Evolutionary conservation across 2,329 filamentous ascomycete genomes (phyloP).

Genomic region (Alternaria ventricosa): DNA sequence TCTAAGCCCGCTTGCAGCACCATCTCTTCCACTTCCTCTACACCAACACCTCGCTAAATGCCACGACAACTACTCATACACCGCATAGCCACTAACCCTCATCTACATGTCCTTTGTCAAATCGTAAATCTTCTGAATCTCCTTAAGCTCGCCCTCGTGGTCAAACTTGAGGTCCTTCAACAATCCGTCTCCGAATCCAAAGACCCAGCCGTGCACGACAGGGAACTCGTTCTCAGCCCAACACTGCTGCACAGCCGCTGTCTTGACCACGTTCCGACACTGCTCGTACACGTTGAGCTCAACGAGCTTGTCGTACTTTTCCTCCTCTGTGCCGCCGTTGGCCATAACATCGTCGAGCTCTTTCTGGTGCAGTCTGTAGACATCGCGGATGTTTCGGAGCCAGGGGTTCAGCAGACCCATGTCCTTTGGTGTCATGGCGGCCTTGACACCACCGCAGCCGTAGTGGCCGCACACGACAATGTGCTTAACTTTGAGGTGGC

Average conservation of each 20-base stretch:
- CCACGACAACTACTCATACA: slow-evolving; percentile 11
- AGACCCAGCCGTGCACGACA: slow-evolving; percentile 77
- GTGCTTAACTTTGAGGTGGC: slow-evolving; percentile 64
- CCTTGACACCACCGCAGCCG: slow-evolving; percentile 70
- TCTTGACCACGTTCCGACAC: slow-evolving; percentile 49
- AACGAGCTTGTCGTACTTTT: slow-evolving; percentile 44
- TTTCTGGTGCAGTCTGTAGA: slow-evolving; percentile 73
- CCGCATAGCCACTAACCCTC: neutral
- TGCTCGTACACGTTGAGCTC: slow-evolving; percentile 50
- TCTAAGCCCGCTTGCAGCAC: neutral
- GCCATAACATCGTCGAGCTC: slow-evolving; percentile 63
- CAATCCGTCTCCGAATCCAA: slow-evolving; percentile 71
- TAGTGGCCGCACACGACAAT: slow-evolving; percentile 75
- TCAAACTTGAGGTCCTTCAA: slow-evolving; percentile 70
- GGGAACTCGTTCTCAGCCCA: slow-evolving; percentile 69
- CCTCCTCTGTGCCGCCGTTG: slow-evolving; percentile 26
- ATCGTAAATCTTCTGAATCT: slow-evolving; percentile 71
- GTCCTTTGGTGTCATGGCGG: slow-evolving; percentile 69
- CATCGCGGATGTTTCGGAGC: slow-evolving; percentile 76
- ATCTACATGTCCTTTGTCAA: slow-evolving; percentile 28
- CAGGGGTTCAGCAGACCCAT: slow-evolving; percentile 75
- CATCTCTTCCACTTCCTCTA: neutral
- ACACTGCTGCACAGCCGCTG: slow-evolving; percentile 63
- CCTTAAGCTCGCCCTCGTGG: slow-evolving; percentile 62
- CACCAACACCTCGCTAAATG: slow-evolving; percentile 16